Base-by-base conservation (phyloP, 164 flowering plant species). In the Kalanchoe fedtschenkoi region DNA sequence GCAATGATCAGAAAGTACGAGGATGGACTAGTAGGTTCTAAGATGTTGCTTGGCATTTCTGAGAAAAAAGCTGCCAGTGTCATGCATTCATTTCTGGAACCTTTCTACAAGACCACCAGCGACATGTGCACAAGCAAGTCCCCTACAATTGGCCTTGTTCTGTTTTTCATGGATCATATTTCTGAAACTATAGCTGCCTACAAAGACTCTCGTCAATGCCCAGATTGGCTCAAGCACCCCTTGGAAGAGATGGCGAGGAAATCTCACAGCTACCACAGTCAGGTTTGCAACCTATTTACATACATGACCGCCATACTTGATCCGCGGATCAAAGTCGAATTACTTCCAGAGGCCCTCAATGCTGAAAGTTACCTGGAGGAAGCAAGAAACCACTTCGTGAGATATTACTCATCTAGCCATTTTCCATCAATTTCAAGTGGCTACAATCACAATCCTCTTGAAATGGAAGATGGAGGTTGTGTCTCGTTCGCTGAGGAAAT, bases 281-380 rank as follows among this genome's bases (percentile, higher is more conserved):
- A 89, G 62, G 87, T 86, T 54, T 79, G 83, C 76, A 88, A 89
- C 69, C 64, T 80, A 66, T 84, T 78, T 68, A 82, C 80, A 5
- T 92, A 84, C 78, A 88, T 92, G 88, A 75, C 91, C n/a, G 96
- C 93, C 37, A 77, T 92, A 71, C 93, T 92, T 57, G 98, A 92
- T 74, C 98, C 98, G 14, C 75, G 98, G 54, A 89, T 89, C 71
- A 92, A 92, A 69, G 71, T 69, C 44, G 98, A 92, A 69, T 86
- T 86, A 56, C 77, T 89, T 34, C 95, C 98, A 3, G 96, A 89
- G 65, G 76, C 69, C 66, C 79, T 92, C 17, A 85, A 83, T 76
- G 63, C 75, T 10, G 93, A 80, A 28, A 83, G 57, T 74, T 72
- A 77, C 70, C 71, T 86, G 1, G 91, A 88, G 39, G 96, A 86